A percentile compares a stretch with the other conserved stretches of the same genome.
Conservation (phyloP, 2,329 filamentous ascomycete genomes). For the Rhytidhysteron rufulum region DNA sequence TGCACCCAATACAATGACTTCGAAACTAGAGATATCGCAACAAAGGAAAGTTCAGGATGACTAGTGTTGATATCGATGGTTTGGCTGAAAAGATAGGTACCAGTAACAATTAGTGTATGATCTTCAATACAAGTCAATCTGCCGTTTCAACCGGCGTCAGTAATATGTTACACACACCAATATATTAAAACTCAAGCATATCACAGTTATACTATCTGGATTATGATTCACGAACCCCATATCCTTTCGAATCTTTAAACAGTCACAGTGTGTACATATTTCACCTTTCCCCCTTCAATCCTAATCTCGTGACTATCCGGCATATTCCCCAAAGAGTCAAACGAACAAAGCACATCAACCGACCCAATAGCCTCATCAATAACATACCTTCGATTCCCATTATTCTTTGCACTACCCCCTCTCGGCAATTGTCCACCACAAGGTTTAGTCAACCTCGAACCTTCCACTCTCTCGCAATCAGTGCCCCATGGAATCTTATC, state of each 20-base stretch:
- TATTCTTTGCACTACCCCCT: constrained; percentile 22
- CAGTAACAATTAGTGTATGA: too few species aligned
- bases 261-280: constrained; percentile 30
- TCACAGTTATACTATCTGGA: too few species aligned
- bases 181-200: too few species aligned
- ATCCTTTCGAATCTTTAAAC: constrained; percentile 5
- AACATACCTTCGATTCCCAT: constrained; percentile 26
- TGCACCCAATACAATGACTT: too few species aligned
- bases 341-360: constrained; percentile 27
- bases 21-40: too few species aligned
- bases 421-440: constrained; percentile 20
- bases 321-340: constrained; percentile 24
- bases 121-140: too few species aligned
- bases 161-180: too few species aligned
- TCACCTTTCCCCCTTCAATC: constrained; percentile 24
- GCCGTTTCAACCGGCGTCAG: too few species aligned
- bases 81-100: too few species aligned
- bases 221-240: too few species aligned
- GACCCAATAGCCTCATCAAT: constrained; percentile 25
- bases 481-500: constrained; percentile 27
- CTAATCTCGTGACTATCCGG: constrained; percentile 28
- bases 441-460: constrained; percentile 18
- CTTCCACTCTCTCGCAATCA: constrained; percentile 26
- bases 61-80: too few species aligned
- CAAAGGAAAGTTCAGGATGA: too few species aligned